A percentile compares a stretch with the other conserved stretches of the same genome.
These are phyloP conservation scores for Camelina laxa DNA, from an alignment of 345 rosid species.

Conservation along the genomic window DNA sequence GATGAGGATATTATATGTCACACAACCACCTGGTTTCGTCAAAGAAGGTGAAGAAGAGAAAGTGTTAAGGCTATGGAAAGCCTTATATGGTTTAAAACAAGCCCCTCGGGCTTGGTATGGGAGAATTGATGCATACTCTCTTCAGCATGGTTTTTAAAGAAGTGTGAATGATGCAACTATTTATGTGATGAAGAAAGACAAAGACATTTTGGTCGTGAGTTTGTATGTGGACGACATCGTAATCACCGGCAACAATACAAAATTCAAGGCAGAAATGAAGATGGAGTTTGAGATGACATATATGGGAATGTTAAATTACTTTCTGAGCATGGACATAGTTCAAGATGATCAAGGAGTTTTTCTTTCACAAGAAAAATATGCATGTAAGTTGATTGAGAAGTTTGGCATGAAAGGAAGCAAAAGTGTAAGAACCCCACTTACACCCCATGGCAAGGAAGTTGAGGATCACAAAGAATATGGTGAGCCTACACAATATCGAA, in stretches of 20 bases:
- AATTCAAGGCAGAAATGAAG: neutral
- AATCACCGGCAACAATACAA: neutral
- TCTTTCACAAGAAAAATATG: slow-evolving; percentile 16
- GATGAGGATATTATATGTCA: neutral
- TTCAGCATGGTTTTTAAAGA: neutral
- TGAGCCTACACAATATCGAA: neutral
- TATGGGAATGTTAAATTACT: neutral
- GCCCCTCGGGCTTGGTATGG: neutral
- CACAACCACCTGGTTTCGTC: neutral
- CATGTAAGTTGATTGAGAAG: neutral
- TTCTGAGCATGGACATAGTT: slow-evolving; percentile 3
- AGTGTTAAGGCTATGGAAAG: neutral
- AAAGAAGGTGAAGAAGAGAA: neutral
- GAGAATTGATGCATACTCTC: neutral
- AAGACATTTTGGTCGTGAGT: neutral
- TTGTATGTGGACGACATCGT: neutral
- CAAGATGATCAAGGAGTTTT: neutral
- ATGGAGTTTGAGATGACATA: slow-evolving; percentile 5
- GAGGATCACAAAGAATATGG: neutral
- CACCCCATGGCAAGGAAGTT: neutral
- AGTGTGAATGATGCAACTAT: neutral
- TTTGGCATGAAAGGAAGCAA: neutral
- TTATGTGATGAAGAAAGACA: neutral
- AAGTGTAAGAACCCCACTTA: neutral
- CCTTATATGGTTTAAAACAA: neutral